These are phyloP conservation scores for Miamiensis avidus DNA, from an alignment of 169 alveolate genomes.

Conservation along the genomic window DNA sequence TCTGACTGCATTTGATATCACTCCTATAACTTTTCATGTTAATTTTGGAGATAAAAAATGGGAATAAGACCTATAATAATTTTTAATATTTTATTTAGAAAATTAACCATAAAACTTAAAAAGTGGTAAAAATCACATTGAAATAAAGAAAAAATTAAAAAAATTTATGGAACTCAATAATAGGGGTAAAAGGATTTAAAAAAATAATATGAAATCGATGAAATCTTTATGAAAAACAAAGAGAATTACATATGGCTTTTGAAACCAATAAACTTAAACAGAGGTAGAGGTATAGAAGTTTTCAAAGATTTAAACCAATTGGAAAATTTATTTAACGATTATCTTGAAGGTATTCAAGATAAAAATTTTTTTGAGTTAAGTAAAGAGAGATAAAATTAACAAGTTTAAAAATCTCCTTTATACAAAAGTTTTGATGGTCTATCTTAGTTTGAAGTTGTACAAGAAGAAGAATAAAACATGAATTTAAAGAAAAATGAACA, in stretches of 20 bases:
- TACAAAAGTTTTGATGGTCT: too few species aligned
- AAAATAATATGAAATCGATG: neutral
- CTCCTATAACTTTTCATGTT: constrained; percentile 15
- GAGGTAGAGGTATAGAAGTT: constrained; percentile 75
- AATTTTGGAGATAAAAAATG: neutral
- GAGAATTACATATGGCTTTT: constrained; percentile 57
- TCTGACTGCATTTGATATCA: constrained; percentile 8
- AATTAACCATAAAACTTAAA: neutral
- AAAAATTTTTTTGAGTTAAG: neutral
- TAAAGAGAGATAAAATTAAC: too few species aligned
- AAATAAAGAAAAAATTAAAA: constrained; percentile 8
- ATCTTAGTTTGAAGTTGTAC: too few species aligned
- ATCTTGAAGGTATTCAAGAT: constrained; percentile 32
- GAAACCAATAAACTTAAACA: constrained; percentile 70
- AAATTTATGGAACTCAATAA: neutral
- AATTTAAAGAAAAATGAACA: too few species aligned
- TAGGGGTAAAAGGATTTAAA: too few species aligned
- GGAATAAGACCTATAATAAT: neutral
- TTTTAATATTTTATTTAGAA: constrained; percentile 1
- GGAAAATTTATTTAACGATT: constrained; percentile 31
- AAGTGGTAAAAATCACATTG: neutral
- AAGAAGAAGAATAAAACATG: too few species aligned
- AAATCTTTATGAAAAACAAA: neutral
- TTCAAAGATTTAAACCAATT: constrained; percentile 40
- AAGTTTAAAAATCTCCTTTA: too few species aligned